Percentiles rank a stretch among this genome's conserved stretches.
These are phyloP conservation scores for Rosa chinensis DNA, from an alignment of 306 rosid species.

Conservation along the genomic window DNA sequence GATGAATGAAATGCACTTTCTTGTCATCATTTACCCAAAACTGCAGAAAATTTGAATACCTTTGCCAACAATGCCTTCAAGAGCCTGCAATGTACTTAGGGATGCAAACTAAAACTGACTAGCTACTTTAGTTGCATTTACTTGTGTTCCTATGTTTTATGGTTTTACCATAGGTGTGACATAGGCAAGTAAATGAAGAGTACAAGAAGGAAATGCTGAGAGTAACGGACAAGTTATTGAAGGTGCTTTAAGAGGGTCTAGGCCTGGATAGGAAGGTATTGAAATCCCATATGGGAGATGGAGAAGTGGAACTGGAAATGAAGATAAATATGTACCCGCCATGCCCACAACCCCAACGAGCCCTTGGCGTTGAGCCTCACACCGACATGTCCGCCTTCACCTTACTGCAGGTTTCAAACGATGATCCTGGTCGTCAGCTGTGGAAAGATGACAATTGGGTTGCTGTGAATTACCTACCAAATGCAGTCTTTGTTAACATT, in stretches of 20 bases:
- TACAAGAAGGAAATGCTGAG: constrained; percentile 53
- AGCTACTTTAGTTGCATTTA: background rate
- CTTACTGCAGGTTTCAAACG: constrained; percentile 45
- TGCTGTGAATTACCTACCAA: constrained; percentile 40
- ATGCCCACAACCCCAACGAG: constrained; percentile 69
- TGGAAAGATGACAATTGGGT: constrained; percentile 50
- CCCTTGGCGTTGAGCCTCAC: constrained; percentile 72
- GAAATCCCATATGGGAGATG: constrained; percentile 41
- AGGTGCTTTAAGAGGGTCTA: constrained; percentile 55
- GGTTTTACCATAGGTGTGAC: background rate
- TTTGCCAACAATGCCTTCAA: too few relatives aligned
- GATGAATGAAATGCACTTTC: too few relatives aligned
- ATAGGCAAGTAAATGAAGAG: constrained; percentile 49
- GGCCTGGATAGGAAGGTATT: constrained; percentile 43
- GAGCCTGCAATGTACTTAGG: too few relatives aligned
- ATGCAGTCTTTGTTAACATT: constrained; percentile 52
- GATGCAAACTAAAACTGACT: background rate
- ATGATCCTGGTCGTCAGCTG: constrained; percentile 60
- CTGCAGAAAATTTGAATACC: too few relatives aligned
- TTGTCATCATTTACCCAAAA: too few relatives aligned
- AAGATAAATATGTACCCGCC: constrained; percentile 78
- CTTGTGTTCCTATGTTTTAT: background rate
- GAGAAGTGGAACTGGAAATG: constrained; percentile 56
- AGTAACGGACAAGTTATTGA: constrained; percentile 35
- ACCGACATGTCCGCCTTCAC: constrained; percentile 76